Evolutionary conservation across 257 asterid species (phyloP).

Genomic region (Plantago major): DNA sequence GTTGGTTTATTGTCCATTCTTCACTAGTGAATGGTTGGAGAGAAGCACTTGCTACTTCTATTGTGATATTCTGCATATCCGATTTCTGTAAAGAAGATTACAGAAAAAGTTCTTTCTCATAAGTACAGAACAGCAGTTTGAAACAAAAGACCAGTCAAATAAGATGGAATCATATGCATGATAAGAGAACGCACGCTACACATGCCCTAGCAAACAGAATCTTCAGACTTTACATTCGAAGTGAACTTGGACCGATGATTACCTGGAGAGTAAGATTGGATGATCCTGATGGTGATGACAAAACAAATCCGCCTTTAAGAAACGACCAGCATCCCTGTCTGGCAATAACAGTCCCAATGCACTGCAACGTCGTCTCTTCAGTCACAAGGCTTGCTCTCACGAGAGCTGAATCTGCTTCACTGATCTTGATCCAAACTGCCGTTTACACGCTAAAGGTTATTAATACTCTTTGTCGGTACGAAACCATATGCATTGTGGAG

Average conservation of each 20-base stretch:
- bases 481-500: not conserved
- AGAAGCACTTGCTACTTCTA: slow-evolving; percentile 27
- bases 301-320: slow-evolving; percentile 45
- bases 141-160: too few species aligned
- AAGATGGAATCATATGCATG: too few species aligned
- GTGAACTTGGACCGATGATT: not conserved
- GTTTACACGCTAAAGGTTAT: not conserved
- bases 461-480: not conserved
- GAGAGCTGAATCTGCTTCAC: slow-evolving; percentile 26
- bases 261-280: slow-evolving; percentile 36
- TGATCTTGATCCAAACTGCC: slow-evolving; percentile 44
- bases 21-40: slow-evolving; percentile 29
- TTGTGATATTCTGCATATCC: slow-evolving; percentile 15
- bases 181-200: too few species aligned
- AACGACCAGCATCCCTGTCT: slow-evolving; percentile 45
- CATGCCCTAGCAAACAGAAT: too few species aligned
- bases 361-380: slow-evolving; percentile 21
- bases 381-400: slow-evolving; percentile 29
- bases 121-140: too few species aligned
- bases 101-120: too few species aligned
- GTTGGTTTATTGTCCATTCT: slow-evolving; percentile 17
- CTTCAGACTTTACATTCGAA: too few species aligned
- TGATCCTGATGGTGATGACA: slow-evolving; percentile 22
- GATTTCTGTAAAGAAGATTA: slow-evolving; percentile 17
- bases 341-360: slow-evolving; percentile 43